These are phyloP conservation scores for Globisporangium cylindrosporum DNA, from an alignment of 352 stramenopile genomes.

Conservation along the genomic window DNA sequence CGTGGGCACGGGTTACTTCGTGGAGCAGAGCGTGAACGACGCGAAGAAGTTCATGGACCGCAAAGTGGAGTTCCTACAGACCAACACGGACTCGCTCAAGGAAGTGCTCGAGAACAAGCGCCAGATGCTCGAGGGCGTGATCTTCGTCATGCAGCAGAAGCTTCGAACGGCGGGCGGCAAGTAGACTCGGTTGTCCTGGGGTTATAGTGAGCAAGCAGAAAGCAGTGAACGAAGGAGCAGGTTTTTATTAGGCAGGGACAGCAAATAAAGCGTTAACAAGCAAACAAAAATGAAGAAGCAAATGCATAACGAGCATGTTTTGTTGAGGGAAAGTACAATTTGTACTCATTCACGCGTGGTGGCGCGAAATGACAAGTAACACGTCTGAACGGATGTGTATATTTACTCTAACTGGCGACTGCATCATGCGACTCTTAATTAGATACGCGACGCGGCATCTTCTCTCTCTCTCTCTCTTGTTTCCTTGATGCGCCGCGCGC, in stretches of 20 bases:
- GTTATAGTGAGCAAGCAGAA: neutral
- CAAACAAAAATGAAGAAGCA: neutral
- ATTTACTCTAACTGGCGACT: neutral
- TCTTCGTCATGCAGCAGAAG: constrained; percentile 87
- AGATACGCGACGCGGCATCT: neutral
- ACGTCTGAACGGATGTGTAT: neutral
- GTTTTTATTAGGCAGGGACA: constrained; percentile 14
- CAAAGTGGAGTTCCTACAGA: constrained; percentile 91
- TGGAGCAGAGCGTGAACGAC: constrained; percentile 89
- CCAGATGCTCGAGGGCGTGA: constrained; percentile 76
- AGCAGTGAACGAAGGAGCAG: constrained; percentile 7
- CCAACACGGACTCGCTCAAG: constrained; percentile 92
- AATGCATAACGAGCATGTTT: neutral
- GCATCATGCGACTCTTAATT: neutral
- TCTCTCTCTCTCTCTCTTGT: neutral
- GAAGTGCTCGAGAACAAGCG: constrained; percentile 80
- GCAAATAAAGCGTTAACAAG: neutral
- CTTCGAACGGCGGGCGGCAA: constrained; percentile 35
- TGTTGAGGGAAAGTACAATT: neutral
- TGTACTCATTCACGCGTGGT: neutral
- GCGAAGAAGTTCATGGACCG: constrained; percentile 90
- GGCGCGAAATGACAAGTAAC: neutral
- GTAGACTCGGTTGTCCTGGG: neutral
- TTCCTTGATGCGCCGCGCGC: neutral
- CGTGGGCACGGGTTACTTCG: constrained; percentile 94